A percentile compares a stretch with the other conserved stretches of the same genome.
Evolutionary conservation across 306 rosid species (phyloP).

Genomic region (Rubus idaeus): DNA sequence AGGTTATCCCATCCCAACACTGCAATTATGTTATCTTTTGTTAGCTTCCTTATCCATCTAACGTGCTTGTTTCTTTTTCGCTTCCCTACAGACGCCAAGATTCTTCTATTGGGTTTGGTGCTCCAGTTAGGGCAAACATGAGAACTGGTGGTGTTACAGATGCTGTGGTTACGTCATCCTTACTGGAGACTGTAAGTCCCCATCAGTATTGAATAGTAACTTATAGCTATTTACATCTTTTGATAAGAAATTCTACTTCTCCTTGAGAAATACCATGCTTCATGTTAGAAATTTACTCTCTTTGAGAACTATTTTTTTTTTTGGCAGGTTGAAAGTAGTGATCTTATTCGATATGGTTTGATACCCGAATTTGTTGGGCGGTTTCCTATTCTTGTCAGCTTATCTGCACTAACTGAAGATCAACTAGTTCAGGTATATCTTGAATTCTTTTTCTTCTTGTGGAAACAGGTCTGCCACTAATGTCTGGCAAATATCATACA

Average conservation of each 20-base stretch:
- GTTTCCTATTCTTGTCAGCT: slow-evolving; percentile 91
- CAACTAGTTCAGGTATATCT: slow-evolving; percentile 84
- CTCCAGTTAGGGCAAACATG: slow-evolving; percentile 92
- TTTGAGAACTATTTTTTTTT: slow-evolving; percentile 14
- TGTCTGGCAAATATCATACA: slow-evolving; percentile 6
- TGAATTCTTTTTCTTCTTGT: slow-evolving; percentile 13
- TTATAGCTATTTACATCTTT: neutral
- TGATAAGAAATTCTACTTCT: slow-evolving; percentile 16
- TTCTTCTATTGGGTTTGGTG: slow-evolving; percentile 97
- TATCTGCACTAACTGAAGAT: slow-evolving; percentile 81
- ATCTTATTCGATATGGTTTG: slow-evolving; percentile 89
- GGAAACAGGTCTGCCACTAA: neutral
- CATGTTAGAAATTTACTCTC: slow-evolving; percentile 16
- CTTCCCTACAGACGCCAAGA: slow-evolving; percentile 71
- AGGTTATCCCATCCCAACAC: slow-evolving; percentile 52
- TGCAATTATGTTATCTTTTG: slow-evolving; percentile 15
- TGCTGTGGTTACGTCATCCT: slow-evolving; percentile 72
- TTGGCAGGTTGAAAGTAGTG: slow-evolving; percentile 92
- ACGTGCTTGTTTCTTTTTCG: slow-evolving; percentile 18
- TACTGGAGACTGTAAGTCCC: slow-evolving; percentile 76
- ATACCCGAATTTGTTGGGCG: slow-evolving; percentile 98
- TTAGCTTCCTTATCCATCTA: neutral
- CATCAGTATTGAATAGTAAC: slow-evolving; percentile 19
- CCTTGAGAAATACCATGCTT: slow-evolving; percentile 16
- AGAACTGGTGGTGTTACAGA: slow-evolving; percentile 80